Conservation (phyloP, 108 stramenopile species). For the Chaetoceros tenuissimus region DNA sequence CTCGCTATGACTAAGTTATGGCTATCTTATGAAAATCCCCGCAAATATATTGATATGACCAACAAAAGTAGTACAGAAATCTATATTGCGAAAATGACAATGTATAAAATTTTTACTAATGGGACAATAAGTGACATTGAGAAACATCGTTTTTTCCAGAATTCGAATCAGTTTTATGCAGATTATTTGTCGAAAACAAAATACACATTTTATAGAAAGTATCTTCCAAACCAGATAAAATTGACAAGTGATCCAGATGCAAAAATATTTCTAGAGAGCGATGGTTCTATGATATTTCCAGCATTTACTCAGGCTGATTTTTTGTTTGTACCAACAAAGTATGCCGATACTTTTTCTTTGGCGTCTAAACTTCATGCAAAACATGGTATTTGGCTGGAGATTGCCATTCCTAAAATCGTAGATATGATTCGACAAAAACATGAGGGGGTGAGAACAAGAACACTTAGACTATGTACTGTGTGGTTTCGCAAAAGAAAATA, state of each 20-base stretch:
- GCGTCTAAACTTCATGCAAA: neutral
- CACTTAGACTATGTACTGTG: neutral
- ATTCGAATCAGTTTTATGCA: neutral
- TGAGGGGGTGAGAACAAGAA: neutral
- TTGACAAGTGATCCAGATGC: constrained; percentile 1
- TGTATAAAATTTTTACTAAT: neutral
- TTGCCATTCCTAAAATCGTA: constrained; percentile 1
- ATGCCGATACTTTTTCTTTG: neutral
- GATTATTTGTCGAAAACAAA: neutral
- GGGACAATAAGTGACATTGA: neutral
- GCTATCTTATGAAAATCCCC: neutral
- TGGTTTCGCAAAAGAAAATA: neutral
- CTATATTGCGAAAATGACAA: neutral
- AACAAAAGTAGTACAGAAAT: neutral
- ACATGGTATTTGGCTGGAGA: neutral
- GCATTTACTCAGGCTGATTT: constrained; percentile 1
- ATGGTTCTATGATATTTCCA: constrained; percentile 1
- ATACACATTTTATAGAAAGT: neutral
- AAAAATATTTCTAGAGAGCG: neutral
- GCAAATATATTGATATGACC: neutral
- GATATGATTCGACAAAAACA: constrained; percentile 1
- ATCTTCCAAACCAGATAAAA: neutral
- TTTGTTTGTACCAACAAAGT: neutral
- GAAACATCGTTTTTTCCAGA: neutral
- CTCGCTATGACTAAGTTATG: neutral